phyloP scores from a whole-genome alignment of 164 flowering plant genomes.

The Umbellularia californica region DNA sequence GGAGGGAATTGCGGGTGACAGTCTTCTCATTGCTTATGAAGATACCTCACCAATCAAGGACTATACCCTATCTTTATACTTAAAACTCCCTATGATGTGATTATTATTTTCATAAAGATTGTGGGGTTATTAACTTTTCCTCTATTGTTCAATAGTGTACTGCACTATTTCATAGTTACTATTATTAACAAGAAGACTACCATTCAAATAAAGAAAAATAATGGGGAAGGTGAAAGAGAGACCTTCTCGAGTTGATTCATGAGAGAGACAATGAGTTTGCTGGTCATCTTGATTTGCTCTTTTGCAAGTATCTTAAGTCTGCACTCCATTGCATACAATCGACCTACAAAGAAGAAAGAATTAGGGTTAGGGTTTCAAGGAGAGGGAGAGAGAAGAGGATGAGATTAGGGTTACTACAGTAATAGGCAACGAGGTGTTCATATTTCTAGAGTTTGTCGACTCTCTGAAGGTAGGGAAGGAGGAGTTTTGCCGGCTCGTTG shows the following conservation, averaged over 20 bases:
- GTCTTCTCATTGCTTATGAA: no score
- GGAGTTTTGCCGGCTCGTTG: conserved; percentile 81
- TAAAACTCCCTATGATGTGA: no score
- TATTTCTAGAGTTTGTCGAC: conserved; percentile 96
- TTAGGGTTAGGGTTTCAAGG: neutral
- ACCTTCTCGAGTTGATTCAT: conserved; percentile 98
- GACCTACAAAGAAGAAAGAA: conserved; percentile 40
- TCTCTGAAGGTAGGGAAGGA: conserved; percentile 89
- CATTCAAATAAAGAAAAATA: neutral
- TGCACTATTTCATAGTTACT: no score
- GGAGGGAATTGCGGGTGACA: no score
- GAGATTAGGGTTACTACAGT: conserved; percentile 9
- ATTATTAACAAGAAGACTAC: neutral
- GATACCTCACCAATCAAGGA: no score
- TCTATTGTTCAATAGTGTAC: no score
- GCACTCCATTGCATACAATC: conserved; percentile 90
- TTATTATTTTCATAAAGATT: no score
- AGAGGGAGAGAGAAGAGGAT: no score
- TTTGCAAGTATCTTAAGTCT: conserved; percentile 73
- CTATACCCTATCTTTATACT: no score
- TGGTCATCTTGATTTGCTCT: conserved; percentile 88
- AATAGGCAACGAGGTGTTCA: conserved; percentile 95
- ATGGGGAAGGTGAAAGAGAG: neutral
- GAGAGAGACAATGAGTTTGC: conserved; percentile 68
- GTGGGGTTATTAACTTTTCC: no score